Evolutionary conservation across 768 basidiomycete species (phyloP).

Genomic region (Mycena crocata): DNA sequence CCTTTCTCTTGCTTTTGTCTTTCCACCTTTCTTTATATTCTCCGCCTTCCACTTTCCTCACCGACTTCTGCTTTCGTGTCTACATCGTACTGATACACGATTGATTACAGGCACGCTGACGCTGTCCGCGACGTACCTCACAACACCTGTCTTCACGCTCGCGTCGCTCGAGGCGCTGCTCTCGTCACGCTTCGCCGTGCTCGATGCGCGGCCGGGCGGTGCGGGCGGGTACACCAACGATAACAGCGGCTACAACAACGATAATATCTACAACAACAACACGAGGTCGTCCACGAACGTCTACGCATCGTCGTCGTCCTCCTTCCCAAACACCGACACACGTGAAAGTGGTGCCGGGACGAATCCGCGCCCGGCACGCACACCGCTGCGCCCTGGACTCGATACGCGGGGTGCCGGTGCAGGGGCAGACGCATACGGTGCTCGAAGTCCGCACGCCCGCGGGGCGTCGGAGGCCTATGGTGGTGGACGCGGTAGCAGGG

Average conservation of each 20-base stretch:
- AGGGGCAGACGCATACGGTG: too few relatives aligned
- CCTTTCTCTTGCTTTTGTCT: background rate
- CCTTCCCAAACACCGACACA: background rate
- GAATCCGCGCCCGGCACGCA: background rate
- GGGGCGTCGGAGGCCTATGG: slow-evolving; percentile 26
- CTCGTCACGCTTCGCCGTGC: slow-evolving; percentile 77
- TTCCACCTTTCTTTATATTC: background rate
- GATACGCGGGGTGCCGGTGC: too few relatives aligned
- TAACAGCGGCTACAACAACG: background rate
- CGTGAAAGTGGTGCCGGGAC: background rate
- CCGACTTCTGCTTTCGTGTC: background rate
- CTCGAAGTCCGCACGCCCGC: slow-evolving; percentile 40
- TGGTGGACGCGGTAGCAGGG: background rate
- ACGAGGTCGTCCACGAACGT: too few relatives aligned
- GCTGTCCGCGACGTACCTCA: slow-evolving; percentile 73
- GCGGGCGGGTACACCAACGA: too few relatives aligned
- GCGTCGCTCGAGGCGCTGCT: slow-evolving; percentile 83
- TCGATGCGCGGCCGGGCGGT: slow-evolving; percentile 65
- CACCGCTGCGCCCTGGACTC: too few relatives aligned
- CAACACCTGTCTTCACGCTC: slow-evolving; percentile 74
- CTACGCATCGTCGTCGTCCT: too few relatives aligned
- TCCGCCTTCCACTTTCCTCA: background rate
- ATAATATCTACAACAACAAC: background rate
- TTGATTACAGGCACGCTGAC: slow-evolving; percentile 60
- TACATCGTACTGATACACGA: background rate